Base-by-base conservation (phyloP, 2,329 filamentous ascomycete genomes). In the Aspergillus awamori region DNA sequence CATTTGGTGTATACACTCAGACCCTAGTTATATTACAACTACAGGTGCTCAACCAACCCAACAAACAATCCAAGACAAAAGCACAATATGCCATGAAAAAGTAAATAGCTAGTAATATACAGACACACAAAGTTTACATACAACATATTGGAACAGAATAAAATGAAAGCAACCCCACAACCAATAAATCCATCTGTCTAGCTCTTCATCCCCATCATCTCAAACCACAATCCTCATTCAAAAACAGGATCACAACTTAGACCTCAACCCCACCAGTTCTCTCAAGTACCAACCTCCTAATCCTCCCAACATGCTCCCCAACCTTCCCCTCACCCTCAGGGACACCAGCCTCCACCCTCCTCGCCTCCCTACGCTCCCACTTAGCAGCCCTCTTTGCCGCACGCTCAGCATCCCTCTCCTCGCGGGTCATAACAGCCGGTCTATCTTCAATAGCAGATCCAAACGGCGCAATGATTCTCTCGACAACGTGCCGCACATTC, bases 381-480 rank as follows among this genome's bases (percentile, higher is more conserved):
- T 79, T 77, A 7, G 62, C 69, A 48, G 68, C 67, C 65, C 72
- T 71, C 63, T 75, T 74, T 11, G 60, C 56, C 47, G 68, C 68
- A 7, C 72, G 67, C 66, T 70, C 63, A 26, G 64, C 68, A 60
- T 77, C 70, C 15, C 76, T 71, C 64, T 79, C 75, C 60, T 71
- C 70, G 20, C 70, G 64, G 17, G 70, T 73, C 69, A 76, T 53
- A 6, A 80, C 72, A 38, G 73, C 53, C 49, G 77, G 77, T 22
- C 78, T 70, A 8, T 76, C 70, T 10, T 73, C 72, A 59, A 80
- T 72, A 0, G 66, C 60, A 3, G 57, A 55, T 1, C 74, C 78
- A 60, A 80, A 80, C 20, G 78, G 78, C 17, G 76, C 72, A 48
- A 80, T 65, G 55, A 80, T 80, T 8, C 76, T 68, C 64, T 80